Evolutionary conservation across 1,284 basidiomycete genomes (phyloP).

Genomic region (Marasmius fiardii): DNA sequence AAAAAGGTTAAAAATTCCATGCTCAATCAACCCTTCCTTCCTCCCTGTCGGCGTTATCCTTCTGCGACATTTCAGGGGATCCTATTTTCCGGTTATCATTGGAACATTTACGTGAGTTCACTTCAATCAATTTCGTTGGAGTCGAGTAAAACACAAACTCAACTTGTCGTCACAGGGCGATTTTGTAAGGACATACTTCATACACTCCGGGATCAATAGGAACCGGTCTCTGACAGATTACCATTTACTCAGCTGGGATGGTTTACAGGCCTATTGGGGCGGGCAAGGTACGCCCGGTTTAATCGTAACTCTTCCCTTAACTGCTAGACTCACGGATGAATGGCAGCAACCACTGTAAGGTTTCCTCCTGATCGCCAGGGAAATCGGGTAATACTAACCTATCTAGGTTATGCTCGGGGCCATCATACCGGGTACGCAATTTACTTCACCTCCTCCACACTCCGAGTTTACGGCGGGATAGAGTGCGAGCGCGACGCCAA

Average conservation of each 20-base stretch:
- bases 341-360: conserved; percentile 12
- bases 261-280: conserved; percentile 19
- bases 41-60: not conserved
- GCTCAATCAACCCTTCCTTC: not conserved
- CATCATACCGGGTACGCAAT: conserved; percentile 9
- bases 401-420: conserved; percentile 13
- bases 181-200: conserved; percentile 8
- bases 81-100: conserved; percentile 19
- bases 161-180: conserved; percentile 7
- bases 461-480: not conserved
- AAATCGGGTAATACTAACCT: not conserved
- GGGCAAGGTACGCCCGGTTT: conserved; percentile 16
- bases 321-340: not conserved
- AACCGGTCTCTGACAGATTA: not conserved
- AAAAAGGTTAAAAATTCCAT: not conserved
- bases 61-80: conserved; percentile 8
- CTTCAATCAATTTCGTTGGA: conserved; percentile 1
- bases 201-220: not conserved
- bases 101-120: conserved; percentile 15
- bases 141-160: conserved; percentile 1
- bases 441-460: not conserved
- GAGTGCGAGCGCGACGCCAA: too few relatives aligned
- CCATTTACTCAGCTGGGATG: conserved; percentile 16
- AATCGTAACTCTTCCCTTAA: not conserved
- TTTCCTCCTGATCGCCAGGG: not conserved